Evolutionary conservation across 495 filamentous ascomycete species (phyloP), one percentile per base, ranked within the genome.

Genomic region (Aspergillus steynii): DNA sequence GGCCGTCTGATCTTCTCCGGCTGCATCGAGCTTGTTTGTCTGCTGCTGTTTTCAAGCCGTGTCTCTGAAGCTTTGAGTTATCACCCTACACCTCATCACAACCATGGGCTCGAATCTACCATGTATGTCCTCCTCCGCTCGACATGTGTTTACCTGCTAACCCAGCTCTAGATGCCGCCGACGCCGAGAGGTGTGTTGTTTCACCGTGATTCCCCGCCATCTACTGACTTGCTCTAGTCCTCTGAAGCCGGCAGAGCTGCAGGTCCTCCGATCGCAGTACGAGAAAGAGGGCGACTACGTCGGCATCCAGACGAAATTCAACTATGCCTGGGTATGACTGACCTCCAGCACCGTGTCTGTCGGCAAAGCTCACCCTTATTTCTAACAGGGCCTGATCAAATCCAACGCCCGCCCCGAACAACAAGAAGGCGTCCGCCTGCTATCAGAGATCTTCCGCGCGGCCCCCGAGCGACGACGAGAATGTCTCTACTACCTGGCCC

Each of bases 221-320:
- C 15, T 15, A 46, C 20, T 42, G 29, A 8, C 29, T 10, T 27
- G 29, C 2, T 27, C 15, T 28, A 96, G 92, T 65, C 90, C 95
- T 63, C 82, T 99, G 60, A 94, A 92, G 72, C 85, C 90, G 7
- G 88, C 89, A 25, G 95, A 99, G 71, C 87, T 99, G 56, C 85
- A 92, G 71, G 94, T 98, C 53, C 82, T 99, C 26, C 90, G 93
- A 58, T 80, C 89, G 56, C 95, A 98, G 76, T 99, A 93, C 74
- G 92, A 97, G 71, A 93, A 94, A 74, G 95, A 99, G 74, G 95
- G 94, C 60, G 89, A 93, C 66, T 96, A 94, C 76, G 96, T 97
- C 15, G 92, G 93, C 50, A 86, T 99, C 29, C 95, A 99, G 74
- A 99, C 95, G 50, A 98, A 97, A 74, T 99, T 99, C 85, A 99